Base-by-base conservation (phyloP, 2,329 filamentous ascomycete genomes). In the Monilinia vaccinii-corymbosi region DNA sequence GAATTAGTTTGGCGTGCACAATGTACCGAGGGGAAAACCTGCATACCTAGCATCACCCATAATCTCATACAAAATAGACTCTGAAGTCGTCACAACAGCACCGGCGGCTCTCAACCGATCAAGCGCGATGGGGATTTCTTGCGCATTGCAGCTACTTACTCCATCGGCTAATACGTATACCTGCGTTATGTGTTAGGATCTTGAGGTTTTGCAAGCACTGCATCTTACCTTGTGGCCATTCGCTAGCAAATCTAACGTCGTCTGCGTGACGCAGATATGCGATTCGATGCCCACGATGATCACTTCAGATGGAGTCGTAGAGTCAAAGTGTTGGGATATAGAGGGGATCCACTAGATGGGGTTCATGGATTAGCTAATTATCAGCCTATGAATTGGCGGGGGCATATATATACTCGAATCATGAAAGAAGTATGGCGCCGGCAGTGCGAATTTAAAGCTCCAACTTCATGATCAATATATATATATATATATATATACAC, bases 191-290 rank as follows among this genome's bases (percentile, higher is more conserved):
- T 13, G 8, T 51, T 21, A 42, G 47, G 9, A 32, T 10, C 7
- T 1, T 7, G 10, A 2, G 42, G 11, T 9, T 23, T 31, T 16
- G 18, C 1, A 42, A 13, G 4, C 4, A 44, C 18, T 4, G 21
- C 6, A 4, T 23, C 51, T 32, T 13, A 97, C 93, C 57, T 79
- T 78, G 73, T 96, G 89, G 0, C 91, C 91, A 1, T 80, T 79
- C 25, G 78, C 77, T 47, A 94, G 76, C 52, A 96, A 76, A 76
- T 97, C 93, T 46, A 97, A 79, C 18, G 89, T 84, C 46, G 93
- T 97, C 79, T 97, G 93, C 62, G 90, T 92, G 34, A 97, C 85
- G 78, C 93, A 97, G 72, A 97, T 94, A 75, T 97, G 93, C 45
- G 84, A 83, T 75, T 97, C 93, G 71, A 97, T 96, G 42, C 93